Evolutionary conservation across 768 basidiomycete species (phyloP).

Genomic region (Kwoniella botswanensis): DNA sequence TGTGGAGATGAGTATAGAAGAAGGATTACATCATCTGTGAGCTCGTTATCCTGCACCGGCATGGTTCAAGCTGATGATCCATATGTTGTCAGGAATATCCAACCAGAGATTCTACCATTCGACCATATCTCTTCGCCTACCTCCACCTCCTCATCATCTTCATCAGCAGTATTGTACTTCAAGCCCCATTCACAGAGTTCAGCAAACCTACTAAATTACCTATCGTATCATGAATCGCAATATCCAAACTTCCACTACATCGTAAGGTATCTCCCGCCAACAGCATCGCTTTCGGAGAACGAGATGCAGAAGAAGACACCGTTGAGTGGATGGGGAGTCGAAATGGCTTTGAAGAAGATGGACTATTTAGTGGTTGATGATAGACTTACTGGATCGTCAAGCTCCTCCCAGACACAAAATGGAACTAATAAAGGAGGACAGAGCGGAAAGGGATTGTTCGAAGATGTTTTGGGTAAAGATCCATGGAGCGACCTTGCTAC

Average conservation of each 20-base stretch:
- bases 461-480: conserved; percentile 42
- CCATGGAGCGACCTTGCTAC: conserved; percentile 49
- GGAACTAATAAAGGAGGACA: not conserved
- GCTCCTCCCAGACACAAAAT: not conserved
- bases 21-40: conserved; percentile 30
- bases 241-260: conserved; percentile 71
- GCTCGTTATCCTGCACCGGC: not conserved
- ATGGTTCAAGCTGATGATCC: not conserved
- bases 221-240: conserved; percentile 64
- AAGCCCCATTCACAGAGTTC: conserved; percentile 73
- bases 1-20: conserved; percentile 52
- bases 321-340: conserved; percentile 88
- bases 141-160: conserved; percentile 64
- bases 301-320: conserved; percentile 23
- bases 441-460: conserved; percentile 21
- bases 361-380: conserved; percentile 96
- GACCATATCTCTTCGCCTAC: conserved; percentile 61
- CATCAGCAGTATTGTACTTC: conserved; percentile 76
- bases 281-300: conserved; percentile 26
- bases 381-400: conserved; percentile 58
- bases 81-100: not conserved
- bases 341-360: conserved; percentile 92
- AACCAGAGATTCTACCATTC: conserved; percentile 43
- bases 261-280: conserved; percentile 70
- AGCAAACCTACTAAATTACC: conserved; percentile 67